These are phyloP conservation scores for Protomyces macrosporus DNA, from an alignment of 1,139 yeast species.

Conservation along the genomic window DNA sequence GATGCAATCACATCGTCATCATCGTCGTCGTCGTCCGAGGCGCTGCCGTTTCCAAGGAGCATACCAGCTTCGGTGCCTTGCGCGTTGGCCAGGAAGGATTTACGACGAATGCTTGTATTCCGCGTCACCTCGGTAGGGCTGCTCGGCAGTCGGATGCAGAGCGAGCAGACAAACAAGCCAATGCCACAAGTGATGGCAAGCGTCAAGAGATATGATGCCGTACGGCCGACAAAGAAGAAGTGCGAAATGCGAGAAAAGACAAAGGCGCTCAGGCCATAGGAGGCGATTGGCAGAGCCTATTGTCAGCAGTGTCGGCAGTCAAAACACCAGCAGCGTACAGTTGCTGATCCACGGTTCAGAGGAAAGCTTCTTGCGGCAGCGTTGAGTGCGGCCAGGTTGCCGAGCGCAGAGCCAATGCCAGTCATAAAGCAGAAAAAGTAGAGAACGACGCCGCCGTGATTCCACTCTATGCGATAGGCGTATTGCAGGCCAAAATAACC, in stretches of 20 bases:
- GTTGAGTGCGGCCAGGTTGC: slow-evolving; percentile 43
- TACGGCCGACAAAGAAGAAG: slow-evolving; percentile 33
- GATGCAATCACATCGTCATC: not conserved
- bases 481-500: slow-evolving; percentile 19
- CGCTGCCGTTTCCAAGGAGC: not conserved
- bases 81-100: not conserved
- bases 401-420: slow-evolving; percentile 42
- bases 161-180: not conserved
- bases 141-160: not conserved
- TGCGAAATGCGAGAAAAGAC: slow-evolving; percentile 39
- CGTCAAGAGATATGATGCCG: slow-evolving; percentile 35
- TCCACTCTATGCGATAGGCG: slow-evolving; percentile 1
- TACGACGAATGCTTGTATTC: not conserved
- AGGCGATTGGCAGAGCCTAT: slow-evolving; percentile 42
- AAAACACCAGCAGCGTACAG: slow-evolving; percentile 35
- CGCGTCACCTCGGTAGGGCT: not conserved
- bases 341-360: slow-evolving; percentile 7
- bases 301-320: slow-evolving; percentile 37
- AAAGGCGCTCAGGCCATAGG: slow-evolving; percentile 44
- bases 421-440: slow-evolving; percentile 34
- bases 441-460: not conserved
- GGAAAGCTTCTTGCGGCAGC: slow-evolving; percentile 44
- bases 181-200: slow-evolving; percentile 32
- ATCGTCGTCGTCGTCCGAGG: not conserved
- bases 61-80: not conserved